phyloP scores from a whole-genome alignment of 2,329 filamentous ascomycete genomes.

The Sporothrix inflata region DNA sequence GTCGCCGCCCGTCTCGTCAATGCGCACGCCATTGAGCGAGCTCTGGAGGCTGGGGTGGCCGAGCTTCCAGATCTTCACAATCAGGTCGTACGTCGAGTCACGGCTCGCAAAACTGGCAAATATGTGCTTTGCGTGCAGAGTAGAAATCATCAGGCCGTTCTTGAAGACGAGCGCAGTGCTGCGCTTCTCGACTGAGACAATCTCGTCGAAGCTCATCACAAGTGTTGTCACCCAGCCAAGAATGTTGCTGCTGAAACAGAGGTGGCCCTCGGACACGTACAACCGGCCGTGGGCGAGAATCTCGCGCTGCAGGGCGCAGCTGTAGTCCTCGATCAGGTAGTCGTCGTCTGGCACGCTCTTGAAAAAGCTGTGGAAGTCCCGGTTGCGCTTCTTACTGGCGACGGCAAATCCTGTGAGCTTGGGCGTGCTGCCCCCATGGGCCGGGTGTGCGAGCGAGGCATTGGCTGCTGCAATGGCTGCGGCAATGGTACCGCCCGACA shows the following conservation, averaged over 20 bases:
- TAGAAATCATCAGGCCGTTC: slow-evolving; percentile 96
- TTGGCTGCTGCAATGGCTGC: slow-evolving; percentile 73
- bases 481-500: slow-evolving; percentile 66
- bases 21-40: slow-evolving; percentile 82
- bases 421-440: slow-evolving; percentile 61
- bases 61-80: slow-evolving; percentile 98
- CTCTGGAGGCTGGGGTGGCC: slow-evolving; percentile 91
- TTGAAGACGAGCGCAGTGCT: slow-evolving; percentile 95
- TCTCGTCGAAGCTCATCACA: slow-evolving; percentile 97
- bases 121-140: slow-evolving; percentile 89
- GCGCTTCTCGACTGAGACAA: slow-evolving; percentile 95
- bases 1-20: slow-evolving; percentile 82
- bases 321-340: slow-evolving; percentile 97
- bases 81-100: slow-evolving; percentile 94
- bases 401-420: slow-evolving; percentile 94
- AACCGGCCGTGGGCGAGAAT: slow-evolving; percentile 91
- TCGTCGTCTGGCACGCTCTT: slow-evolving; percentile 97
- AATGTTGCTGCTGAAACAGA: slow-evolving; percentile 99
- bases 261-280: slow-evolving; percentile 94
- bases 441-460: slow-evolving; percentile 68
- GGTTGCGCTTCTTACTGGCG: slow-evolving; percentile 92
- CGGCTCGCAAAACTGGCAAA: slow-evolving; percentile 94
- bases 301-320: slow-evolving; percentile 91
- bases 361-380: slow-evolving; percentile 91
- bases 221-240: slow-evolving; percentile 96